phyloP scores from a whole-genome alignment of 106 monocot genomes.

The Dactylorhiza incarnata region DNA sequence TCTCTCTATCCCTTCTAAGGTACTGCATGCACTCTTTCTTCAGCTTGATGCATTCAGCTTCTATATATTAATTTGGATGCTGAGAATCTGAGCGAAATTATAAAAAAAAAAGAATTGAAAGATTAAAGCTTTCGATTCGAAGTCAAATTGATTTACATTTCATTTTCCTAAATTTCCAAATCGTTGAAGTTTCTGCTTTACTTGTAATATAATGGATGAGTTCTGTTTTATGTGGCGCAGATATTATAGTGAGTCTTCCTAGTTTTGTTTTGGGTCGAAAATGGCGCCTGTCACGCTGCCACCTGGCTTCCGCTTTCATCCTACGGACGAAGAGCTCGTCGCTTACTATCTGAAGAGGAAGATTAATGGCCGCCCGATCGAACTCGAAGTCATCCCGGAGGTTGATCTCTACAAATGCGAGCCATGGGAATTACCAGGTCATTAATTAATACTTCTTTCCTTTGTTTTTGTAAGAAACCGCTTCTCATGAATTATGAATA shows the following conservation, averaged over 20 bases:
- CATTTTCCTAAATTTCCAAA: neutral
- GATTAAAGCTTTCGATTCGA: neutral
- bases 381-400: constrained; percentile 20
- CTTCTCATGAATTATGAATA: no score
- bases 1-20: neutral
- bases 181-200: neutral
- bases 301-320: constrained; percentile 10
- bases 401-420: constrained; percentile 30
- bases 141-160: neutral
- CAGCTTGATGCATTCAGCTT: no score
- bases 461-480: no score
- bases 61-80: no score
- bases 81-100: neutral
- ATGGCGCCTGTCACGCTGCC: constrained; percentile 22
- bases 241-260: no score
- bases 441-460: neutral
- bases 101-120: neutral
- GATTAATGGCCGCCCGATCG: constrained; percentile 20
- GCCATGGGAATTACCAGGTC: constrained; percentile 28
- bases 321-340: constrained; percentile 4
- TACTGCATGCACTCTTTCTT: neutral
- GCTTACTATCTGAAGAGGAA: constrained; percentile 16
- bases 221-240: no score
- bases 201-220: neutral
- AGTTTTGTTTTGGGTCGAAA: neutral